Conservation (phyloP, 2,329 filamentous ascomycete species). For the Aspergillus sergii region DNA sequence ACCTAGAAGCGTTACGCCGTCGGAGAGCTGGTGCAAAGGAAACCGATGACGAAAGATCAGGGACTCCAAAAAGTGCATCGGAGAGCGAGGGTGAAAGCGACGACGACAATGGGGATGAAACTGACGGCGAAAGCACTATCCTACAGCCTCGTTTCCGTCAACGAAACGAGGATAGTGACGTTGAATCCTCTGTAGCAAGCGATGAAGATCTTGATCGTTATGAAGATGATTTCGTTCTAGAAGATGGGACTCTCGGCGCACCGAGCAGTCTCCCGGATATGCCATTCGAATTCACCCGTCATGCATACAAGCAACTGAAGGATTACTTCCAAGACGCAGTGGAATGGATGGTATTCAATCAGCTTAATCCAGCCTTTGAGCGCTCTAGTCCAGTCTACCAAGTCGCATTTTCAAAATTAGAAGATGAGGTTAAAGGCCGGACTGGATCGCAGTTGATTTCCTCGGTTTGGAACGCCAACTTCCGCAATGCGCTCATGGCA, state of each 20-base stretch:
- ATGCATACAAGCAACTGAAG: conserved; percentile 67
- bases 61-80: conserved; percentile 18
- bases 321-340: conserved; percentile 74
- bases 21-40: conserved; percentile 45
- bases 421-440: conserved; percentile 69
- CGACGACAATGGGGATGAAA: conserved; percentile 15
- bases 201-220: conserved; percentile 56
- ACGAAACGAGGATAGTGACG: conserved; percentile 32
- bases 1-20: conserved; percentile 47
- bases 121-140: conserved; percentile 19
- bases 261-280: conserved; percentile 56
- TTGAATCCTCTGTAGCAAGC: conserved; percentile 29
- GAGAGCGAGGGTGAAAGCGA: conserved; percentile 28
- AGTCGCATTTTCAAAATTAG: conserved; percentile 70
- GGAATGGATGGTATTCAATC: conserved; percentile 81
- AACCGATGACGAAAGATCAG: conserved; percentile 28
- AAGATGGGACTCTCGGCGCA: conserved; percentile 65
- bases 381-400: conserved; percentile 65
- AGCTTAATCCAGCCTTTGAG: conserved; percentile 71
- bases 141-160: conserved; percentile 19
- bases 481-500: conserved; percentile 66
- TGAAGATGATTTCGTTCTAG: conserved; percentile 66
- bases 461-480: conserved; percentile 68
- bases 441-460: conserved; percentile 73
- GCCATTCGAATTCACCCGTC: conserved; percentile 69